Evolutionary conservation across 1,139 yeast genomes (phyloP).

Genomic region (Magnusiomyces fungicola): DNA sequence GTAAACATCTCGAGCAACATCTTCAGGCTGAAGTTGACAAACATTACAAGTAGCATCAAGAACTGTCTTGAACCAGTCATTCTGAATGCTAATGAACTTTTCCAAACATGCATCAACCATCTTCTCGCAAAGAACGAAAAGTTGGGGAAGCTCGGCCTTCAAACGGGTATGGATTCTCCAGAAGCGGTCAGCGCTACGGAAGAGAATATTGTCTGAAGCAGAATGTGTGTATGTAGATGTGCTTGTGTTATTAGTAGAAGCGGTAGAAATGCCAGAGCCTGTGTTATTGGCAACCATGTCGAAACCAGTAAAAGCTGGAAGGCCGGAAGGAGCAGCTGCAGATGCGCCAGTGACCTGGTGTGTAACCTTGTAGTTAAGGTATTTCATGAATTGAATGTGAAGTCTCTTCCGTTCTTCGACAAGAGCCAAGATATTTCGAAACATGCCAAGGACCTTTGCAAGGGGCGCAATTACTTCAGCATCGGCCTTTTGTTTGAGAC

Average conservation of each 20-base stretch:
- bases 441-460: constrained; percentile 22
- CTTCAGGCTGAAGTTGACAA: constrained; percentile 4
- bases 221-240: constrained; percentile 7
- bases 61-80: constrained; percentile 25
- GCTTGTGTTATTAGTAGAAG: background rate
- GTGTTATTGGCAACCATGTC: background rate
- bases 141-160: constrained; percentile 27
- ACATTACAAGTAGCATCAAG: constrained; percentile 25
- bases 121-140: constrained; percentile 22
- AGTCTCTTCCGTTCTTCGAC: constrained; percentile 20
- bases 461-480: constrained; percentile 24
- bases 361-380: constrained; percentile 19
- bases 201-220: constrained; percentile 4
- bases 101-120: constrained; percentile 21
- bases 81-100: constrained; percentile 23
- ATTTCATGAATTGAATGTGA: constrained; percentile 22
- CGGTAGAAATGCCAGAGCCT: background rate
- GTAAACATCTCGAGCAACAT: background rate
- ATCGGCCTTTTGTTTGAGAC: constrained; percentile 21
- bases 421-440: constrained; percentile 20
- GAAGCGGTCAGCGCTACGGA: constrained; percentile 21
- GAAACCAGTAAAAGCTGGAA: background rate
- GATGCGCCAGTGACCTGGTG: background rate
- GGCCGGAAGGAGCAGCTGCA: background rate
- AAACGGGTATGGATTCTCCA: constrained; percentile 23